phyloP scores from a whole-genome alignment of 352 stramenopile genomes.

The Thraustochytrium aureum region DNA sequence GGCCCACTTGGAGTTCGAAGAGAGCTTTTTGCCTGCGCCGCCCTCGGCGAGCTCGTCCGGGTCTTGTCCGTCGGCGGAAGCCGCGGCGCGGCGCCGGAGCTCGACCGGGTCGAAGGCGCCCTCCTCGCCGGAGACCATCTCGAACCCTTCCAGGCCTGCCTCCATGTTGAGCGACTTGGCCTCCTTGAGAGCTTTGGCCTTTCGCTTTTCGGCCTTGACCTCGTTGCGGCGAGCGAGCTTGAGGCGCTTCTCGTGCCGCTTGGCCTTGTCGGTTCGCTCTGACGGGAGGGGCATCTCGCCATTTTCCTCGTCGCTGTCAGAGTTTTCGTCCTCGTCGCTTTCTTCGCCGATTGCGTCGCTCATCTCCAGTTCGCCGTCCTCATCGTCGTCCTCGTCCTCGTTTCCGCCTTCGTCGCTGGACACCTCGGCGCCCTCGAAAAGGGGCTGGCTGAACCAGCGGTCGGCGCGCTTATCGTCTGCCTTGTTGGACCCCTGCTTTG shows the following conservation, averaged over 20 bases:
- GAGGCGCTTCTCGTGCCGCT: slow-evolving; percentile 94
- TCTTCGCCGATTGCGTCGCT: background rate
- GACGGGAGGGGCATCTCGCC: slow-evolving; percentile 67
- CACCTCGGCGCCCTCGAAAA: slow-evolving; percentile 50
- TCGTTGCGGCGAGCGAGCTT: slow-evolving; percentile 88
- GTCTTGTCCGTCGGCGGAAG: slow-evolving; percentile 41
- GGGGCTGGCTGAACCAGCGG: slow-evolving; percentile 31
- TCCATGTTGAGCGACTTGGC: slow-evolving; percentile 61
- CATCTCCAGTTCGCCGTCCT: slow-evolving; percentile 11
- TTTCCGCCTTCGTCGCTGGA: slow-evolving; percentile 56
- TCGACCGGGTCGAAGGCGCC: background rate
- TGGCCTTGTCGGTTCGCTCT: slow-evolving; percentile 98
- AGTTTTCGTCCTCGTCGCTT: slow-evolving; percentile 18
- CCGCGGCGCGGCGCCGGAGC: background rate
- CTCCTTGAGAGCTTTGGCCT: slow-evolving; percentile 33
- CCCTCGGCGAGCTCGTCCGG: slow-evolving; percentile 63
- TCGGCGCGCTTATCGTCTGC: slow-evolving; percentile 24
- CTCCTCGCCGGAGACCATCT: background rate
- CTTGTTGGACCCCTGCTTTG: background rate
- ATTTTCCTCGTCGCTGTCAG: slow-evolving; percentile 45
- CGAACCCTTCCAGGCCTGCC: slow-evolving; percentile 65
- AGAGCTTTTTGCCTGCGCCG: slow-evolving; percentile 58
- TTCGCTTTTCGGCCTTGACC: slow-evolving; percentile 59
- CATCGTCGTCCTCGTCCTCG: slow-evolving; percentile 57
- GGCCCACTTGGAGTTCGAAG: slow-evolving; percentile 61